These are phyloP conservation scores for Dryas alaskensis DNA, from an alignment of 306 rosid genomes.

Conservation along the genomic window DNA sequence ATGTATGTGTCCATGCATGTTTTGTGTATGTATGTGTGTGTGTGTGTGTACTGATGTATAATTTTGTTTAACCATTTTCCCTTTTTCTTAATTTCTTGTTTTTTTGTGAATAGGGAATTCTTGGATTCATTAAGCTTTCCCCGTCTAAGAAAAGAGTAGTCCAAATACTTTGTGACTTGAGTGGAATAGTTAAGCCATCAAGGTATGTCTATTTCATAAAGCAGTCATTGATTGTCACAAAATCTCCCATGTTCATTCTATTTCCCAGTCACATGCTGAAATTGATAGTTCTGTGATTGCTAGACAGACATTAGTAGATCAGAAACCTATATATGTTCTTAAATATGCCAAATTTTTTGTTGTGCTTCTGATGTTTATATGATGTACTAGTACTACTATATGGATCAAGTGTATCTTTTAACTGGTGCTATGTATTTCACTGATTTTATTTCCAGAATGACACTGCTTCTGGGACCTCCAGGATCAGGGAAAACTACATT, in stretches of 20 bases:
- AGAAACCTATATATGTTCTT: not conserved
- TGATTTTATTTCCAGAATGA: constrained; percentile 45
- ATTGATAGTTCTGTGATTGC: not conserved
- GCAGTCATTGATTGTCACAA: too few species aligned
- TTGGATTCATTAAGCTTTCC: constrained; percentile 47
- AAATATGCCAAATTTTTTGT: too few species aligned
- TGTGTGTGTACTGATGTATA: not conserved
- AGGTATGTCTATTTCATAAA: constrained; percentile 31
- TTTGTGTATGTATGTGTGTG: not conserved
- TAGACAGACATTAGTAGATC: not conserved
- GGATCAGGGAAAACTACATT: constrained; percentile 65
- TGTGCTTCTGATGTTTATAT: not conserved
- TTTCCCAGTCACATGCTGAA: not conserved
- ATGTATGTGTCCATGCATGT: not conserved
- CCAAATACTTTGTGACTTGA: constrained; percentile 53
- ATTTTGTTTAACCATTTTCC: not conserved
- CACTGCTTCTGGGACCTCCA: constrained; percentile 68
- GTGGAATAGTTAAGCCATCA: constrained; percentile 64
- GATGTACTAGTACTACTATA: not conserved
- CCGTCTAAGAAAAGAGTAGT: constrained; percentile 56
- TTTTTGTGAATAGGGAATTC: constrained; percentile 28
- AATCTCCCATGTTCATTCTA: too few species aligned
- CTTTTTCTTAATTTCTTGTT: not conserved
- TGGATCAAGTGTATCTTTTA: not conserved
- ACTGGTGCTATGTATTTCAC: not conserved